Conservation (phyloP, 2,329 filamentous ascomycete species). For the Albophoma yamanashiensis region DNA sequence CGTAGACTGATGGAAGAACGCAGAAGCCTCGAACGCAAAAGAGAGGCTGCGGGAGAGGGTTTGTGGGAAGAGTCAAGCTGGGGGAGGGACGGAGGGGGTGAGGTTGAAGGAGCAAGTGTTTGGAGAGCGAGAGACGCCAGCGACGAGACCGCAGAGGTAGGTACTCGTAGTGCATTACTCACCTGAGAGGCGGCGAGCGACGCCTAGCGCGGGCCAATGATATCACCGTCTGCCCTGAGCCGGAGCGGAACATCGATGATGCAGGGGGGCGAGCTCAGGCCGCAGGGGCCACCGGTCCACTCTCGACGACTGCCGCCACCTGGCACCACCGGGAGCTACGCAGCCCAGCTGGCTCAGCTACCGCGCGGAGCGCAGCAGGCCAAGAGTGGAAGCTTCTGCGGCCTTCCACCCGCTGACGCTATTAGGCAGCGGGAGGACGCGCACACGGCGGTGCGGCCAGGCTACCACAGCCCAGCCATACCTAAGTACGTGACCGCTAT, state of each 20-base stretch:
- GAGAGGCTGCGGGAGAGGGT: neutral
- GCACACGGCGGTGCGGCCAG: neutral
- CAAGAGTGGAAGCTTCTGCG: slow-evolving; percentile 20
- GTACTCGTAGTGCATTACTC: slow-evolving; percentile 3
- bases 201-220: slow-evolving; percentile 20
- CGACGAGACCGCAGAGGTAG: slow-evolving; percentile 1
- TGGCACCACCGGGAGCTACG: slow-evolving; percentile 6
- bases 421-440: slow-evolving; percentile 7
- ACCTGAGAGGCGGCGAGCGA: slow-evolving; percentile 9
- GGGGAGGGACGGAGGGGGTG: slow-evolving; percentile 1
- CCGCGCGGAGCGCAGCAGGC: neutral
- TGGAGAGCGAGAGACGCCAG: slow-evolving; percentile 4
- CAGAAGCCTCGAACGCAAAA: neutral
- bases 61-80: neutral
- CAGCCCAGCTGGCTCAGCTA: neutral
- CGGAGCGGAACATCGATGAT: slow-evolving; percentile 27
- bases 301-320: neutral
- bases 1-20: neutral
- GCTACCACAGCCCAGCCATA: neutral
- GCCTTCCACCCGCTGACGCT: slow-evolving; percentile 13
- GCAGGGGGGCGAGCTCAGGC: slow-evolving; percentile 5
- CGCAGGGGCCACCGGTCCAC: neutral
- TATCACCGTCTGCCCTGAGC: slow-evolving; percentile 14
- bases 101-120: slow-evolving; percentile 10
- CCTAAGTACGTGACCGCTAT: no score